Conservation (phyloP, 345 rosid genomes). For the Moricandia moricandioides region DNA sequence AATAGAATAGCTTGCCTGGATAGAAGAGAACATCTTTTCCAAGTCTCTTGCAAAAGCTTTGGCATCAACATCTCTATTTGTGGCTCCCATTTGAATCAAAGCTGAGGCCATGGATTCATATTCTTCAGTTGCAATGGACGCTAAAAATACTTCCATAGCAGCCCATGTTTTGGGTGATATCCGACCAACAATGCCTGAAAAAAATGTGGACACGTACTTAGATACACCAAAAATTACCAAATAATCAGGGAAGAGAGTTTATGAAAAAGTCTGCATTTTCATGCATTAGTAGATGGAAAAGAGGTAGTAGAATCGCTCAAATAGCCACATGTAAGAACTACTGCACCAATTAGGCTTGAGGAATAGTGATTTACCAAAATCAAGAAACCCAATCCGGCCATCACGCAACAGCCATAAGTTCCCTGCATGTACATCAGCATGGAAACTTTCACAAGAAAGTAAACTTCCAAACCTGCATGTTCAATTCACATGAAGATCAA, state of each 20-base stretch:
- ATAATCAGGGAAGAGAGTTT: neutral
- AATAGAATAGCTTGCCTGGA: slow-evolving; percentile 51
- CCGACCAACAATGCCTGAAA: slow-evolving; percentile 93
- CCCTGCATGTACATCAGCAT: slow-evolving; percentile 99
- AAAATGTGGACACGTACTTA: neutral
- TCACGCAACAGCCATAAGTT: slow-evolving; percentile 90
- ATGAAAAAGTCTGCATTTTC: too few relatives aligned
- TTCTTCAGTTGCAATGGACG: slow-evolving; percentile 79
- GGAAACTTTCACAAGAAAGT: slow-evolving; percentile 92
- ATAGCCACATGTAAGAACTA: slow-evolving; percentile 1
- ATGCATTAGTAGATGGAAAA: too few relatives aligned
- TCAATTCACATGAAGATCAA: neutral
- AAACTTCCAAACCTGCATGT: slow-evolving; percentile 88
- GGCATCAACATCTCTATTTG: slow-evolving; percentile 73
- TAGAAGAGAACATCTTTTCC: slow-evolving; percentile 83
- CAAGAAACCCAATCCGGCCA: slow-evolving; percentile 98
- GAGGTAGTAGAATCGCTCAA: too few relatives aligned
- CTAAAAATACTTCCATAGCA: slow-evolving; percentile 85
- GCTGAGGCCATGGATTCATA: slow-evolving; percentile 93
- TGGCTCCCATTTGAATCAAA: slow-evolving; percentile 94
- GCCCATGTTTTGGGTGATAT: slow-evolving; percentile 94
- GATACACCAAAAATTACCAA: slow-evolving; percentile 17
- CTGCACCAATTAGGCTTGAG: slow-evolving; percentile 10
- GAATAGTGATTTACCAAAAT: slow-evolving; percentile 58
- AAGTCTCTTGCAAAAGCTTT: slow-evolving; percentile 86